A percentile compares a stretch with the other conserved stretches of the same genome.
Conservation (phyloP, 371 early-diverging fungal species). For the Mortierella sp. region DNA sequence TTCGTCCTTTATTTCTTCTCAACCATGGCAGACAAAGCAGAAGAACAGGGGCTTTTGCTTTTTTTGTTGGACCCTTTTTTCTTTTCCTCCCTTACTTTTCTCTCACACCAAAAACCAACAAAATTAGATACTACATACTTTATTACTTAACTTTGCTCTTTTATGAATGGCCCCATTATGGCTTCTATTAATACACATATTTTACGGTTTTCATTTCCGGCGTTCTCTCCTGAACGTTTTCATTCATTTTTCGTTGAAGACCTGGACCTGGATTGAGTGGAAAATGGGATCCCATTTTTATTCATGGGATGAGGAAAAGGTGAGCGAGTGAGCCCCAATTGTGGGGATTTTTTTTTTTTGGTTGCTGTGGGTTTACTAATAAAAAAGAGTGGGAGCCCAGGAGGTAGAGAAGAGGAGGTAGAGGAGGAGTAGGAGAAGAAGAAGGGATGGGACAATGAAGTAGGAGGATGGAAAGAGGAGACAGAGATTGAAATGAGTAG, state of each 20-base stretch:
- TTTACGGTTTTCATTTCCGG: slow-evolving; percentile 5
- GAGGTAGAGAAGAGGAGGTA: neutral
- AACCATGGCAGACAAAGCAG: neutral
- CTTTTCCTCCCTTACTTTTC: slow-evolving; percentile 1
- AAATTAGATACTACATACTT: neutral
- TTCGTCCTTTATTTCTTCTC: neutral
- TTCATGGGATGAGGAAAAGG: neutral
- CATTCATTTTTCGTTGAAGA: neutral
- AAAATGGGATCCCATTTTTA: neutral
- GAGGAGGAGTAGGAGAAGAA: neutral
- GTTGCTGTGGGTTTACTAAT: slow-evolving; percentile 5
- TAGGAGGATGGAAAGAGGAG: neutral
- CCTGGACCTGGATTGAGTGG: neutral
- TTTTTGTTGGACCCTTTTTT: slow-evolving; percentile 1
- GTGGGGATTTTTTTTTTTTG: neutral
- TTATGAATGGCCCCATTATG: neutral
- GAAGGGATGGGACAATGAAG: neutral
- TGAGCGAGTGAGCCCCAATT: neutral
- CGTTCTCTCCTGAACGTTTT: neutral
- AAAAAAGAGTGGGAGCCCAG: neutral
- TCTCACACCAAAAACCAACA: slow-evolving; percentile 1
- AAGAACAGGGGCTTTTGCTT: too few species aligned
- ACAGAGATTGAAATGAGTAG: neutral
- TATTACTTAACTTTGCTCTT: neutral
- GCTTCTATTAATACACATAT: neutral